Percentiles rank a stretch among this genome's conserved stretches.
These are phyloP conservation scores for Chrysochromulina parva DNA, from an alignment of 78 protist genomes.

Conservation along the genomic window DNA sequence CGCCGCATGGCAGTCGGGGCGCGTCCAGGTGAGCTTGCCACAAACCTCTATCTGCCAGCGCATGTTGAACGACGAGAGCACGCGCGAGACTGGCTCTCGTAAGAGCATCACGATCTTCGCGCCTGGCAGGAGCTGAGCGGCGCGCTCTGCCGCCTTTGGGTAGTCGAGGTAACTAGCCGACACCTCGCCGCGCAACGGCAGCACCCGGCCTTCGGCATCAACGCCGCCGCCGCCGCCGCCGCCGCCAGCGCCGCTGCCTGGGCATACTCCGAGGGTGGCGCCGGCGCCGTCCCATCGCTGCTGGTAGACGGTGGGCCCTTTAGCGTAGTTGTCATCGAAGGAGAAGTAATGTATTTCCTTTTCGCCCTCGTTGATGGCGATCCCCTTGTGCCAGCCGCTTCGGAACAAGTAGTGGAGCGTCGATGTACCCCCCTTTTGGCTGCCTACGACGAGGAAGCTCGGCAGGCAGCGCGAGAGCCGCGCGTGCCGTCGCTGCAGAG, in stretches of 20 bases:
- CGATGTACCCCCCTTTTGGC: conserved; percentile 12
- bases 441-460: neutral
- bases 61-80: conserved; percentile 2
- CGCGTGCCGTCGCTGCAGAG: neutral
- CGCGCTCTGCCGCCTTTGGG: conserved; percentile 4
- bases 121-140: neutral
- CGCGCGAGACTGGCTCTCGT: conserved; percentile 1
- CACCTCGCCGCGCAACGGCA: neutral
- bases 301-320: neutral
- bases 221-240: no score
- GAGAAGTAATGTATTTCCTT: conserved; percentile 26
- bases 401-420: neutral
- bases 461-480: neutral
- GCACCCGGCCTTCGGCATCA: neutral
- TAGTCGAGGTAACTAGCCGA: conserved; percentile 3
- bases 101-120: neutral
- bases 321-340: neutral
- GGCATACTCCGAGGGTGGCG: neutral
- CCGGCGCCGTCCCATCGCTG: conserved; percentile 1
- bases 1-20: neutral
- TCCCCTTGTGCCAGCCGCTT: neutral
- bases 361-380: neutral
- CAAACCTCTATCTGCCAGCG: conserved; percentile 17
- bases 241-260: neutral
- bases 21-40: conserved; percentile 27